Evolutionary conservation across 106 monocot genomes (phyloP).

Genomic region (Chionographis japonica): DNA sequence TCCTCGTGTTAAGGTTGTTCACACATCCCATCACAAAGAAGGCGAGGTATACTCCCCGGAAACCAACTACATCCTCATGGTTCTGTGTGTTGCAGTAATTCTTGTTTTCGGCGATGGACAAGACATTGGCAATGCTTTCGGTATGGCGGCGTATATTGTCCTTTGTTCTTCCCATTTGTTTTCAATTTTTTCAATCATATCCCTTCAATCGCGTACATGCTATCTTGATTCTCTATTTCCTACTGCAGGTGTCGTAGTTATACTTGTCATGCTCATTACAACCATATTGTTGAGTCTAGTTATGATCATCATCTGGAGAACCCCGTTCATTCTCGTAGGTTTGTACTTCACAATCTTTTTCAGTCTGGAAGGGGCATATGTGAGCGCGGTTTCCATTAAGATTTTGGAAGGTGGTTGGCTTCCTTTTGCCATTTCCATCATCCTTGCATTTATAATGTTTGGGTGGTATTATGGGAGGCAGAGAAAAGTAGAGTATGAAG

Average conservation of each 20-base stretch:
- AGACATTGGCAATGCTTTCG: constrained; percentile 79
- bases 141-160: constrained; percentile 18
- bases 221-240: neutral
- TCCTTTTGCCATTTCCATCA: constrained; percentile 60
- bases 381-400: constrained; percentile 60
- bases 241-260: constrained; percentile 71
- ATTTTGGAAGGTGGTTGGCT: constrained; percentile 72
- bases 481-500: constrained; percentile 54
- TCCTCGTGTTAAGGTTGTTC: constrained; percentile 75
- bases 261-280: constrained; percentile 87
- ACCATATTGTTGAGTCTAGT: constrained; percentile 71
- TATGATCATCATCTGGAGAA: constrained; percentile 74
- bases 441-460: constrained; percentile 66
- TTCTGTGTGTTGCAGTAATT: constrained; percentile 55
- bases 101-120: constrained; percentile 68
- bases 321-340: constrained; percentile 23
- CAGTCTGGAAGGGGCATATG: constrained; percentile 57
- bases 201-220: neutral
- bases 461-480: constrained; percentile 74
- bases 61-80: constrained; percentile 74
- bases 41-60: constrained; percentile 88
- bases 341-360: constrained; percentile 48
- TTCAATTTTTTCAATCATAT: neutral
- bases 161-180: neutral
- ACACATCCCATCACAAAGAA: constrained; percentile 63